Base-by-base conservation (phyloP, 352 stramenopile species). In the Pythium coloratum region DNA sequence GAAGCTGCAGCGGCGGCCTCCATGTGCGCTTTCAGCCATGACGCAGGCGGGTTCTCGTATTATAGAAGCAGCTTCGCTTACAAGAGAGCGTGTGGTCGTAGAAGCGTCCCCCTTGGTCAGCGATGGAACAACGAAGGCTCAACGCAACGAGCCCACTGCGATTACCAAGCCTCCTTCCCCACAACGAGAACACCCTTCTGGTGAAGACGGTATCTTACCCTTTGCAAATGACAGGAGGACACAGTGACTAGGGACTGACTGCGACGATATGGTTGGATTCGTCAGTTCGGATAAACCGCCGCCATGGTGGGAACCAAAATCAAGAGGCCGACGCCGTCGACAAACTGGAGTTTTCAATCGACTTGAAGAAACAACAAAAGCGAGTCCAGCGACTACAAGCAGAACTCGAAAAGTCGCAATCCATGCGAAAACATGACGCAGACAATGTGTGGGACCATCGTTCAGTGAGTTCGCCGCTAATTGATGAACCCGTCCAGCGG, bases 351-450 rank as follows among this genome's bases (percentile, higher is more conserved):
- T 47, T 55, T 47, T 59, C 44, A 0, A 57, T 75, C 16, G 63
- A 74, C 30, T 32, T 78, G 9, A 66, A 76, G 33, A 62, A 75
- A 30, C 72, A 78, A 42, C 64, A 76, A 18, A 53, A 65, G n/a
- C 59, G 66, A 1, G 67, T 78, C n/a, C 62, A 69, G 36, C 57
- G 59, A 36, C 54, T 78, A 4, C 26, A 76, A 59, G 59, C 70
- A n/a, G 50, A 73, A 32, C 58, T 74, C 6, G 72, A 72, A 51
- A 51, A 71, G 14, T 66, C 67, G 3, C 49, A 64, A 18, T 42
- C 59, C 8, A 28, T 51, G 0, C 65, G 46, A 6, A 30, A 66
- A 18, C 28, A 61, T 12, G 55, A 5, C 13, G 58, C 12, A n/a
- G 24, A 3, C 24, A 30, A 28, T 10, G 20, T 3, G 1, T 71